phyloP scores from a whole-genome alignment of 352 stramenopile genomes.

The Globisporangium recalcitrans region DNA sequence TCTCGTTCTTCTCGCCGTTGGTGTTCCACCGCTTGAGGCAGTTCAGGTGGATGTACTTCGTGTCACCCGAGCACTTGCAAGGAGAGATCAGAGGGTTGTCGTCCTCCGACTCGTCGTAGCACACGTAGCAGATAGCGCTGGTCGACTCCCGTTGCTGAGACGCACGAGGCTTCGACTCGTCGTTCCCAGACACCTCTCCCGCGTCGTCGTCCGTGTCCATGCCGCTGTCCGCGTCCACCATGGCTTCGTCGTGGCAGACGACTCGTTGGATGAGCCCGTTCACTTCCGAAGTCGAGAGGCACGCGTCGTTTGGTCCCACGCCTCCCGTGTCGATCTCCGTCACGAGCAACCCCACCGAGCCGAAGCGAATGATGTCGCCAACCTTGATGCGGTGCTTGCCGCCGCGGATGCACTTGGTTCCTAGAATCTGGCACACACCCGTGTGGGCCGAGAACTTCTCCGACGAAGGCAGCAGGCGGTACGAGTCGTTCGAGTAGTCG shows the following conservation, averaged over 20 bases:
- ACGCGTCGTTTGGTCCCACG: constrained; percentile 61
- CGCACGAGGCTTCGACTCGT: constrained; percentile 71
- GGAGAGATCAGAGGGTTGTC: constrained; percentile 91
- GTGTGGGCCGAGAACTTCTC: constrained; percentile 86
- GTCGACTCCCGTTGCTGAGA: constrained; percentile 72
- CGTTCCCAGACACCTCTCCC: constrained; percentile 78
- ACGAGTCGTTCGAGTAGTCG: constrained; percentile 83
- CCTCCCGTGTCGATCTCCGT: constrained; percentile 81
- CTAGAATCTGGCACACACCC: constrained; percentile 83
- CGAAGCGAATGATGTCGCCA: constrained; percentile 86
- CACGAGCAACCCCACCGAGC: constrained; percentile 73
- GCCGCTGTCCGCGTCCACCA: constrained; percentile 75
- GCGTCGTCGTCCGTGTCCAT: constrained; percentile 84
- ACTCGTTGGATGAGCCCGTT: constrained; percentile 79
- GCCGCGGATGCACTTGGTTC: constrained; percentile 81
- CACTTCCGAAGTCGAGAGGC: constrained; percentile 67
- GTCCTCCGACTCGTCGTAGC: constrained; percentile 82
- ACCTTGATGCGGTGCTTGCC: constrained; percentile 78
- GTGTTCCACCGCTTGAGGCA: constrained; percentile 95
- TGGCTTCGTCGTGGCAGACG: constrained; percentile 72
- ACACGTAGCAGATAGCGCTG: constrained; percentile 84
- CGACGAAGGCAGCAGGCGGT: constrained; percentile 76
- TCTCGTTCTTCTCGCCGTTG: constrained; percentile 87
- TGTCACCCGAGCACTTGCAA: constrained; percentile 94
- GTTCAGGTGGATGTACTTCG: constrained; percentile 94